phyloP scores from a whole-genome alignment of 805 yeast species.

The Phaffomyces antillensis region DNA sequence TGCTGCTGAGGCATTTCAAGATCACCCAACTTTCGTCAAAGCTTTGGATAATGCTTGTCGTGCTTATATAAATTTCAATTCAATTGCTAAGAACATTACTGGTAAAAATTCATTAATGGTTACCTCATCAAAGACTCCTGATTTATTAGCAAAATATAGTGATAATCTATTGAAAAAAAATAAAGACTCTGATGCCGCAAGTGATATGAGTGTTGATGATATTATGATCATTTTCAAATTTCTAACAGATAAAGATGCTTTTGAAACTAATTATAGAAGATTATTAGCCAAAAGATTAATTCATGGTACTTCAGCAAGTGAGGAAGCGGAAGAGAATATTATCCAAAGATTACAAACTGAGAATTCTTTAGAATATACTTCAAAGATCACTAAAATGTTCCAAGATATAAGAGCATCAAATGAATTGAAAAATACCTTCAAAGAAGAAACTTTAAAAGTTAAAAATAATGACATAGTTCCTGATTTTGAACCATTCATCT shows the following conservation, averaged over 20 bases:
- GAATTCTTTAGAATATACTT: slow-evolving; percentile 87
- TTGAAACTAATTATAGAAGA: slow-evolving; percentile 88
- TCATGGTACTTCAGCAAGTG: slow-evolving; percentile 77
- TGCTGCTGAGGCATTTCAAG: slow-evolving; percentile 59
- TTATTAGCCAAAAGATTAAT: slow-evolving; percentile 84
- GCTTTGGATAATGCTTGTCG: slow-evolving; percentile 88
- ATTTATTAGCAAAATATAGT: slow-evolving; percentile 80
- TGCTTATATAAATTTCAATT: slow-evolving; percentile 72
- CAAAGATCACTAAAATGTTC: slow-evolving; percentile 92
- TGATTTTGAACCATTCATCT: slow-evolving; percentile 67
- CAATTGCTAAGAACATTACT: slow-evolving; percentile 55
- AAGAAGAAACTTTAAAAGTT: slow-evolving; percentile 36
- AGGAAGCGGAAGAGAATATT: slow-evolving; percentile 71
- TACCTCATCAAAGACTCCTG: slow-evolving; percentile 74
- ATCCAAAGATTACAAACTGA: slow-evolving; percentile 83
- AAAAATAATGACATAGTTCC: slow-evolving; percentile 26
- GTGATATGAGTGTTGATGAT: slow-evolving; percentile 75
- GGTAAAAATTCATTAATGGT: slow-evolving; percentile 8
- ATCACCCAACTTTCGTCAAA: slow-evolving; percentile 71
- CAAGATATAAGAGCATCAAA: slow-evolving; percentile 83
- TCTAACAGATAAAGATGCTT: slow-evolving; percentile 89
- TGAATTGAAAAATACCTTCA: slow-evolving; percentile 58
- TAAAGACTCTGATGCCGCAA: slow-evolving; percentile 56
- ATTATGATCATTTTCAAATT: slow-evolving; percentile 82
- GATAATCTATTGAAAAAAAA: slow-evolving; percentile 76